A percentile compares a stretch with the other conserved stretches of the same genome.
Evolutionary conservation across 192 early-diverging fungal species (phyloP).

Genomic region (Coemansia sp.): DNA sequence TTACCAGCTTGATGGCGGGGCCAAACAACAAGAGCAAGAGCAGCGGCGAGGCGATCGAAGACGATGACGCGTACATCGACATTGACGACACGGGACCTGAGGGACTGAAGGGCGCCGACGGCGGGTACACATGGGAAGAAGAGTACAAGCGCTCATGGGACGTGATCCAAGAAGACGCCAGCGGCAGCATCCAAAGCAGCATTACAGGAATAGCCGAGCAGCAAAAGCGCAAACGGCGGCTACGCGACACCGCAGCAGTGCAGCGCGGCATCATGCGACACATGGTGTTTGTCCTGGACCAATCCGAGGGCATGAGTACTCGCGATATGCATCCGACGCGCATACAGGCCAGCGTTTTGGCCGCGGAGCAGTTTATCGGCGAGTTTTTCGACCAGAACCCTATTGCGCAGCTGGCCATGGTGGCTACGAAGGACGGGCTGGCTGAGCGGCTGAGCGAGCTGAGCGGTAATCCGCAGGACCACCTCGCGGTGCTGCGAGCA

Average conservation of each 20-base stretch:
- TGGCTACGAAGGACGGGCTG: constrained; percentile 80
- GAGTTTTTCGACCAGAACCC: constrained; percentile 98
- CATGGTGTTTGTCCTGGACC: constrained; percentile 76
- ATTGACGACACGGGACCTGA: constrained; percentile 47
- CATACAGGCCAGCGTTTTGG: constrained; percentile 66
- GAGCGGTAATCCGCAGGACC: constrained; percentile 81
- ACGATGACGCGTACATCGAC: constrained; percentile 48
- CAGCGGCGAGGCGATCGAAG: constrained; percentile 17
- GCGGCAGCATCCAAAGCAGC: constrained; percentile 73
- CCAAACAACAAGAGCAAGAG: no score
- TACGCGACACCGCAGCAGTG: constrained; percentile 67
- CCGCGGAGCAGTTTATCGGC: constrained; percentile 68
- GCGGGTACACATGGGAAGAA: constrained; percentile 90
- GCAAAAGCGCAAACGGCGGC: constrained; percentile 55
- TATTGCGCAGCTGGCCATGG: constrained; percentile 80
- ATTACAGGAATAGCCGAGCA: constrained; percentile 73
- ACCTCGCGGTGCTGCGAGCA: constrained; percentile 65
- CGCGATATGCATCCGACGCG: constrained; percentile 82
- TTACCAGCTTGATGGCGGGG: no score
- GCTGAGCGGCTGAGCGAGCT: constrained; percentile 87
- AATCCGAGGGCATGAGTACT: constrained; percentile 80
- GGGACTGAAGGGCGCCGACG: constrained; percentile 44
- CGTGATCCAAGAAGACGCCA: constrained; percentile 81
- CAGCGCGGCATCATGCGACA: constrained; percentile 85
- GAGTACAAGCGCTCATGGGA: constrained; percentile 98